Conservation (phyloP, 352 stramenopile genomes). For the Phytopythium kandeliae region DNA sequence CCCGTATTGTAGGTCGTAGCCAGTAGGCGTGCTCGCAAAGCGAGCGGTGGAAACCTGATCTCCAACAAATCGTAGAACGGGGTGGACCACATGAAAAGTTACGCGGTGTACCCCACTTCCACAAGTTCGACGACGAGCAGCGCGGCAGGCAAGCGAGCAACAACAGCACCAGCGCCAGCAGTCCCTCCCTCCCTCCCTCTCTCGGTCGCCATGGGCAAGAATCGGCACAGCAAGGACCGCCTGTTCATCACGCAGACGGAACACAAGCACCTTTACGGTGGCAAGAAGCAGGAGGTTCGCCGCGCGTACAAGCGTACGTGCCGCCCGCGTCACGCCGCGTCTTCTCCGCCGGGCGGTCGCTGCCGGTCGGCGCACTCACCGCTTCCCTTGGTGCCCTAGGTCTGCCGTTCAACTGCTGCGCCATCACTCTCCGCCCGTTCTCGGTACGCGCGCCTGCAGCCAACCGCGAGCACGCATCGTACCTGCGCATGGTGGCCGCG, state of each 20-base stretch:
- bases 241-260: slow-evolving; percentile 88
- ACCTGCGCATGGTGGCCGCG: neutral
- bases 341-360: neutral
- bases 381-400: slow-evolving; percentile 26
- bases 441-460: slow-evolving; percentile 42
- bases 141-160: too few species aligned
- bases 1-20: too few species aligned
- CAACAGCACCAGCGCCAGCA: too few species aligned
- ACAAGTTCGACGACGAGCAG: too few species aligned
- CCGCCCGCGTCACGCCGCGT: neutral
- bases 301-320: slow-evolving; percentile 70
- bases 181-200: too few species aligned
- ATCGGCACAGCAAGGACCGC: slow-evolving; percentile 87
- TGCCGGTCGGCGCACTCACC: neutral
- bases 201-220: slow-evolving; percentile 80
- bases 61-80: too few species aligned
- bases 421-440: slow-evolving; percentile 92
- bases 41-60: too few species aligned
- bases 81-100: too few species aligned
- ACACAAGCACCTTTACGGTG: slow-evolving; percentile 92
- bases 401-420: slow-evolving; percentile 98
- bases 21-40: too few species aligned
- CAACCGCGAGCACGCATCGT: too few species aligned
- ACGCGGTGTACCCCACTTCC: too few species aligned
- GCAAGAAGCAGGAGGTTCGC: slow-evolving; percentile 86